Base-by-base conservation (phyloP, 2,329 filamentous ascomycete genomes). In the Ophiocordyceps robertsii region DNA sequence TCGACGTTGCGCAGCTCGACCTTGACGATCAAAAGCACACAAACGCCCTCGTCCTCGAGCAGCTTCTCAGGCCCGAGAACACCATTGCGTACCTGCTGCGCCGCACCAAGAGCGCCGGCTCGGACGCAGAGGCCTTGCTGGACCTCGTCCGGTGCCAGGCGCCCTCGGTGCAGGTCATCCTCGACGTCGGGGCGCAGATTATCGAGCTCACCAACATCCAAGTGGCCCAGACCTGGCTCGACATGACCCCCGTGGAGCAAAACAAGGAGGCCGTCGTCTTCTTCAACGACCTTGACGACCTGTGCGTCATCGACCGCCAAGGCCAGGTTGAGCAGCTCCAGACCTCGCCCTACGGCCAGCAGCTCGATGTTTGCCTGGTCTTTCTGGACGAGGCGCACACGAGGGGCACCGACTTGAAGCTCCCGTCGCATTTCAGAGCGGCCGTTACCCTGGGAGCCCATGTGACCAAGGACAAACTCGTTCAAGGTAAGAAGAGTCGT, bases 321-420 rank as follows among this genome's bases (percentile, higher is more conserved):
- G 70, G 66, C 0, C 51, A 52, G 0, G 48, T 67, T 0, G 71
- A 77, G 33, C 51, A 57, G 0, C 61, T 87, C 0, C 65, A 69
- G 3, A 68, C 64, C 0, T 87, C 82, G 0, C 67, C 80, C 0
- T 85, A 73, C 51, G 58, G 61, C 0, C 62, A 65, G 0, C 67
- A 77, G 6, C 58, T 81, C 0, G 72, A 75, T 9, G 48, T 48
- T 0, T 87, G 82, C 45, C 53, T 84, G 0, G 66, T 86, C 0
- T 87, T 77, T 44, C 61, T 88, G 0, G 82, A 87, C 43, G 76
- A 88, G 44, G 70, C 72, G 0, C 82, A 87, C 46, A 84, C 81
- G 0, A 59, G 82, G 43, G 82, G 83, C 0, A 84, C 71, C 0
- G 82, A 88, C 47, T 52, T 87, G 2, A 70, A 69, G 19, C 56